Percentiles rank a stretch among this genome's conserved stretches.
Evolutionary conservation across 345 rosid species (phyloP).

Genomic region (Eucalyptus sp.): DNA sequence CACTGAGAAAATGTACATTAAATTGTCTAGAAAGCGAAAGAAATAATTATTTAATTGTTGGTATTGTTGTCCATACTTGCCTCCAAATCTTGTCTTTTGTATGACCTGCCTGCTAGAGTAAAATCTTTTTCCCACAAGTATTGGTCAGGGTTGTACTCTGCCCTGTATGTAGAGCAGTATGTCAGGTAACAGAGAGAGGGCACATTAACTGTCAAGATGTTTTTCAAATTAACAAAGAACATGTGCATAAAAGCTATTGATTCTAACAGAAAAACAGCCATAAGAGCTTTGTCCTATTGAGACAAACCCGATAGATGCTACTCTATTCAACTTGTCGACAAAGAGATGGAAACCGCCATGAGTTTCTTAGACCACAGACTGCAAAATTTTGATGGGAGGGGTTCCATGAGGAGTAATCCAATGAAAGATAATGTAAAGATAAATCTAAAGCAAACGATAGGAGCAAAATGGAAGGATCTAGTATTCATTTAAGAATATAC

Average conservation of each 20-base stretch:
- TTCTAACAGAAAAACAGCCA: not conserved
- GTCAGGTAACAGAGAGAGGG: not conserved
- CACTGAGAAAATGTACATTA: not conserved
- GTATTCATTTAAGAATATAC: not conserved
- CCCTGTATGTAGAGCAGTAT: conserved; percentile 27
- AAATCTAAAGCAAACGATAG: not conserved
- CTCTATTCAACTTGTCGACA: not conserved
- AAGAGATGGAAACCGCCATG: not conserved
- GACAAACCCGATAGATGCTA: not conserved
- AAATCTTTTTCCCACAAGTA: conserved; percentile 91
- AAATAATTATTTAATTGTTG: not conserved
- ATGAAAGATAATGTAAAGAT: not conserved
- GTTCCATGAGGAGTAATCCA: not conserved
- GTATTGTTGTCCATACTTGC: conserved; percentile 50
- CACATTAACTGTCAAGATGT: not conserved
- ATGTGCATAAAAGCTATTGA: not conserved
- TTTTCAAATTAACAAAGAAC: not conserved
- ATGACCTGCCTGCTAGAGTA: conserved; percentile 64
- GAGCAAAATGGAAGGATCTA: not conserved
- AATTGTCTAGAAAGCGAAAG: not conserved
- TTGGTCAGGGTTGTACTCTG: conserved; percentile 84
- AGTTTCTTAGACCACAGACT: not conserved
- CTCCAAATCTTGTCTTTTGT: conserved; percentile 90
- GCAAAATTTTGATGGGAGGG: not conserved
- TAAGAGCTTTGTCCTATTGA: not conserved